Evolutionary conservation across 2,329 filamentous ascomycete species (phyloP), one percentile per base, ranked within the genome.

Genomic region (Claviceps sp.): DNA sequence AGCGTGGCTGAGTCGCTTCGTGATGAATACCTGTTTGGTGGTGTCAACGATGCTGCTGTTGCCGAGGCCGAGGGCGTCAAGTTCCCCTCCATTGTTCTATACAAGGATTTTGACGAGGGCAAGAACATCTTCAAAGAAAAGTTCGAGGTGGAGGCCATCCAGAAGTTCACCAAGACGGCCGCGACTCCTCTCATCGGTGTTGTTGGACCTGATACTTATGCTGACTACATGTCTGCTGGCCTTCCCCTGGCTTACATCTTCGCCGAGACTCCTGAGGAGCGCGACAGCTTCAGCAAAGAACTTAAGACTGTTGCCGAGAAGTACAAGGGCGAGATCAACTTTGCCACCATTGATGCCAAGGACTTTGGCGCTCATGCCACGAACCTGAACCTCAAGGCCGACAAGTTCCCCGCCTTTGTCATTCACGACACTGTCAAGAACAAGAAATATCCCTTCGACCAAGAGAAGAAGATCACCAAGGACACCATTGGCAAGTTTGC

Each of bases 241-340:
- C 78, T 97, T 60, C 93, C 93, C 56, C 84, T 98, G 57, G 93
- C 89, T 58, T 98, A 97, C 76, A 95, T 98, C 73, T 97, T 98
- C 72, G 84, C 91, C 58, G 90, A 96, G 75, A 90, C 87, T 46
- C 68, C 80, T 30, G 91, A 97, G 74, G 89, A 95, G 80, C 90
- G 93, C 62, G 80, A 85, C 65, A 74, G 82, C 64, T 82, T 95
- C 60, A 76, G 84, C 60, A 80, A 85, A 58, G 75, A 81, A 57
- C 77, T 98, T 64, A 95, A 89, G 78, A 78, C 87, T 59, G 71
- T 98, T 59, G 93, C 93, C 56, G 80, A 94, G 76, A 86, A 91
- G 76, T 82, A 89, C 78, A 91, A 90, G 74, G 91, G 93, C 72
- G 83, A 82, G 69, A 81, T 98, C 76, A 97, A 95, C 85, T 94